A percentile compares a stretch with the other conserved stretches of the same genome.
These are phyloP conservation scores for Pythium volutum DNA, from an alignment of 352 stramenopile genomes.

Conservation along the genomic window DNA sequence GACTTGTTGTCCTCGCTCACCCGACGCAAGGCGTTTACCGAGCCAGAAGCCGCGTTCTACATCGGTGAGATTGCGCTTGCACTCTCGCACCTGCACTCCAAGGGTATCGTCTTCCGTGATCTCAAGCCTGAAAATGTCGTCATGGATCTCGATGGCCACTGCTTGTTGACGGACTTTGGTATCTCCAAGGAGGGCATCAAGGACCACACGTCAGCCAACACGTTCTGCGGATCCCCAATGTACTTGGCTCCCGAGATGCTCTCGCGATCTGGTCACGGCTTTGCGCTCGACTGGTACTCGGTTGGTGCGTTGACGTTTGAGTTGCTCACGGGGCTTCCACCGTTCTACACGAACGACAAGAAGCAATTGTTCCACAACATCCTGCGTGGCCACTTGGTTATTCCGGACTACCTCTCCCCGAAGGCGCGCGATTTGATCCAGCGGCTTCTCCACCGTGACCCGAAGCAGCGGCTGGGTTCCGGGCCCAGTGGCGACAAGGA, in stretches of 20 bases:
- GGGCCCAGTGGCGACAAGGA: slow-evolving; percentile 72
- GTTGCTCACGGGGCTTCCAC: slow-evolving; percentile 77
- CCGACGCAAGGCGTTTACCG: slow-evolving; percentile 76
- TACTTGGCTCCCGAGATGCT: slow-evolving; percentile 86
- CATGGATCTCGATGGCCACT: slow-evolving; percentile 83
- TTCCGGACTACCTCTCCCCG: slow-evolving; percentile 73
- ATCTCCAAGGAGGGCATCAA: slow-evolving; percentile 88
- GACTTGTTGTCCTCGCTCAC: slow-evolving; percentile 76
- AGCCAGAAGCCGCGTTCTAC: slow-evolving; percentile 80
- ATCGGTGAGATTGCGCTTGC: slow-evolving; percentile 81
- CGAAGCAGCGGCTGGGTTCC: slow-evolving; percentile 76
- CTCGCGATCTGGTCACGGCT: slow-evolving; percentile 72
- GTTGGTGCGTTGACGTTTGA: slow-evolving; percentile 79
- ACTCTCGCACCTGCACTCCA: slow-evolving; percentile 80
- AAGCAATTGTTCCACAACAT: slow-evolving; percentile 91
- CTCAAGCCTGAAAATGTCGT: slow-evolving; percentile 87
- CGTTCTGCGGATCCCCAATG: slow-evolving; percentile 85
- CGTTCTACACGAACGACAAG: slow-evolving; percentile 88
- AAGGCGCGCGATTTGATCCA: slow-evolving; percentile 79
- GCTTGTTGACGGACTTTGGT: slow-evolving; percentile 79
- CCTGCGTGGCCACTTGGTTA: slow-evolving; percentile 73
- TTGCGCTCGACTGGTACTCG: slow-evolving; percentile 85
- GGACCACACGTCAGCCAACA: slow-evolving; percentile 82
- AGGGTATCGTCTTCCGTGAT: slow-evolving; percentile 87
- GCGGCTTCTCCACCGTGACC: slow-evolving; percentile 73